A percentile compares a stretch with the other conserved stretches of the same genome.
These are phyloP conservation scores for Dictyostelium gargantuum DNA, from an alignment of 208 protist species.

Conservation along the genomic window DNA sequence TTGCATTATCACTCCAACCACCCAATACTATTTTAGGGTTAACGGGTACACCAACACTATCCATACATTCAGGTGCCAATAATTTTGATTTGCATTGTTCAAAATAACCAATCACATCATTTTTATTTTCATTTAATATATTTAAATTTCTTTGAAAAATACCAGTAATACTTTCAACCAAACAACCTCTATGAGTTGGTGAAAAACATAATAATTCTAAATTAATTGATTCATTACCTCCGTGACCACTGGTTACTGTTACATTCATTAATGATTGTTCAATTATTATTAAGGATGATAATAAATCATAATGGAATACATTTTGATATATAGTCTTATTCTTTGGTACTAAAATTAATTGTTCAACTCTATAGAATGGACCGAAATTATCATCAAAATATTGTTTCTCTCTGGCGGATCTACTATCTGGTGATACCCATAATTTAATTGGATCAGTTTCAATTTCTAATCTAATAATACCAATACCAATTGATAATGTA, in stretches of 20 bases:
- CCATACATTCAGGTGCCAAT: neutral
- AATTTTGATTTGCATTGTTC: neutral
- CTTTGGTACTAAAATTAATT: slow-evolving; percentile 1
- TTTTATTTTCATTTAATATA: neutral
- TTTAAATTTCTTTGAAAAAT: neutral
- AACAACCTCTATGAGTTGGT: neutral
- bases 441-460: slow-evolving; percentile 31
- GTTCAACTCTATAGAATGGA: slow-evolving; percentile 39
- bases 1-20: neutral
- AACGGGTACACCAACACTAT: neutral
- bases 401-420: neutral
- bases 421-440: slow-evolving; percentile 7
- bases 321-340: neutral
- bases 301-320: neutral
- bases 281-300: neutral
- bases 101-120: neutral
- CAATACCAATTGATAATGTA: neutral
- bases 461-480: neutral
- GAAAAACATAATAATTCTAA: neutral
- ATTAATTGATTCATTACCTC: neutral
- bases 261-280: neutral
- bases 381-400: slow-evolving; percentile 45
- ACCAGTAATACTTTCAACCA: neutral
- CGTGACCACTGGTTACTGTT: neutral
- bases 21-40: neutral